Base-by-base conservation (phyloP, 2,329 filamentous ascomycete species). In the Erysiphe pulchra region DNA sequence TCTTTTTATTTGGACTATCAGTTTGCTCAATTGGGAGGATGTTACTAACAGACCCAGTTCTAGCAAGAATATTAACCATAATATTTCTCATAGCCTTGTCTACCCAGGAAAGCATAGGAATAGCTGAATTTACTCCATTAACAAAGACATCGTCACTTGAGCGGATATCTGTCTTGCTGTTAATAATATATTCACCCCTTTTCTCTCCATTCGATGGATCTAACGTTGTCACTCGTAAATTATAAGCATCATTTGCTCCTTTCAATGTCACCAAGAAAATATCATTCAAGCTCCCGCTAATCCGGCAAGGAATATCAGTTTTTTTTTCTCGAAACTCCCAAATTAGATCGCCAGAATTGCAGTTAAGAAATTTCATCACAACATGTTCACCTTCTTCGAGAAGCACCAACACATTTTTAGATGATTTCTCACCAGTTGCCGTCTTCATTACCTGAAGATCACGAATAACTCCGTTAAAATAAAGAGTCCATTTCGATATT, bases 251-350 rank as follows among this genome's bases (percentile, higher is more conserved):
- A 31, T 77, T 63, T 61, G 69, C 58, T 56, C 78, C 65, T 65
- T 86, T 80, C 33, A 92, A 65, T 44, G 80, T 75, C 52, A 92
- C 70, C 51, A 86, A 75, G 60, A 82, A 90, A 48, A 90, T 67
- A 68, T 74, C 62, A 65, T 77, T 55, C 60, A 72, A 57, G 67
- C 86, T 63, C 65, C 76, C 64, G 68, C 83, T 65, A 69, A 77
- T 52, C 60, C 90, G 82, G 50, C 87, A 73, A 3, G 83, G 80
- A 30, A 73, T 57, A 56, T 86, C 80, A 50, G 73, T 73, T 57
- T 69, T 78, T 46, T 63, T 63, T 55, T 84, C 78, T 52, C 68
- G 71, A 56, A 75, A 77, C 57, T 84, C 79, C 87, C 90, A 95
- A 39, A 80, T 73, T 1, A 80, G 69, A 36, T 68, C 67, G 24